phyloP scores from a whole-genome alignment of 164 flowering plant species.

The Piper longum region DNA sequence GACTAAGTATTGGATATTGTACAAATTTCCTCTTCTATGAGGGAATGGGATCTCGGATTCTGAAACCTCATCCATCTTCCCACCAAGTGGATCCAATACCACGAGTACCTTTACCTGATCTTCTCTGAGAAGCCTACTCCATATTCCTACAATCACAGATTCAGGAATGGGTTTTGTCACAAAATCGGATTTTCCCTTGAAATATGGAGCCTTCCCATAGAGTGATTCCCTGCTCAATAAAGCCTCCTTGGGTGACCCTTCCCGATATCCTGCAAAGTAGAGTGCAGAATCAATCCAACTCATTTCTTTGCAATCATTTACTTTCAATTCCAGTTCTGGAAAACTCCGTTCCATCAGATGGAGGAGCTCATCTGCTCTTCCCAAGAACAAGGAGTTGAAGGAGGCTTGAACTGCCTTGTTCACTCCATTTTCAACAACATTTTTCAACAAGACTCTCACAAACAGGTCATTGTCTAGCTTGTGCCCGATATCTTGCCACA shows the following conservation, averaged over 20 bases:
- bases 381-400: slow-evolving; percentile 3
- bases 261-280: slow-evolving; percentile 1
- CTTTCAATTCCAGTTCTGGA: slow-evolving; percentile 4
- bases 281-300: slow-evolving; percentile 8
- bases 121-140: background rate
- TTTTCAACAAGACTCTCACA: slow-evolving; percentile 1
- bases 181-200: background rate
- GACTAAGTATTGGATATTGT: slow-evolving; percentile 4
- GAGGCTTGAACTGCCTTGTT: background rate
- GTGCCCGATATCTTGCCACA: slow-evolving; percentile 8
- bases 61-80: slow-evolving; percentile 9
- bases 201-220: background rate
- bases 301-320: slow-evolving; percentile 4
- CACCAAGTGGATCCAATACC: slow-evolving; percentile 15
- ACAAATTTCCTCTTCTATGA: slow-evolving; percentile 8
- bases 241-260: background rate
- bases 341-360: slow-evolving; percentile 1
- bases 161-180: slow-evolving; percentile 4
- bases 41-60: slow-evolving; percentile 14
- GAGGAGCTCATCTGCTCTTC: background rate
- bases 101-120: background rate
- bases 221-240: background rate
- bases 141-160: background rate
- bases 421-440: background rate
- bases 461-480: slow-evolving; percentile 6